phyloP scores from a whole-genome alignment of 352 stramenopile species.

The Phytophthora cajani region DNA sequence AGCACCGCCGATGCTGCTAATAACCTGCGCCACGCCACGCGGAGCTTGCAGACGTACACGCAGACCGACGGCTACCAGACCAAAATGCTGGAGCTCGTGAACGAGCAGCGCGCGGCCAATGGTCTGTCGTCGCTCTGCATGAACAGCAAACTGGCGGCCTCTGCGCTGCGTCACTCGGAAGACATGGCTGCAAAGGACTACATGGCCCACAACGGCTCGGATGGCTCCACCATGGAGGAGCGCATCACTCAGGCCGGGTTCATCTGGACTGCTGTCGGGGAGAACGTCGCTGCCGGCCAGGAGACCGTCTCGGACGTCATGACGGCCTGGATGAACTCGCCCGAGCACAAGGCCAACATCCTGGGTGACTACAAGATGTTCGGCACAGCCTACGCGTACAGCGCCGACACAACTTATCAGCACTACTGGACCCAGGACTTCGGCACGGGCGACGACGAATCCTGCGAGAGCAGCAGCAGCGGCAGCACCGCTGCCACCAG shows the following conservation, averaged over 20 bases:
- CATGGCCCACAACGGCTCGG: conserved; percentile 54
- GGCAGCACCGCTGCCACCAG: conserved; percentile 24
- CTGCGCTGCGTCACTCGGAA: conserved; percentile 24
- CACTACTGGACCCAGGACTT: conserved; percentile 67
- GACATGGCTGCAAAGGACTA: conserved; percentile 49
- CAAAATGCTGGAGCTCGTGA: conserved; percentile 38
- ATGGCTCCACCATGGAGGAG: conserved; percentile 44
- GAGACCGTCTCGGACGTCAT: conserved; percentile 48
- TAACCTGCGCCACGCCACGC: conserved; percentile 19
- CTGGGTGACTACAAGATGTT: conserved; percentile 41
- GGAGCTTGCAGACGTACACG: conserved; percentile 30
- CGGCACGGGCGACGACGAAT: conserved; percentile 32
- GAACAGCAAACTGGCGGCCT: conserved; percentile 39
- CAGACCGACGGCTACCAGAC: conserved; percentile 28
- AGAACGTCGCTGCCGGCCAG: conserved; percentile 60
- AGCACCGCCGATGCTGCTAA: conserved; percentile 6
- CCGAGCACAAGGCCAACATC: conserved; percentile 53
- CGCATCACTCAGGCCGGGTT: conserved; percentile 56
- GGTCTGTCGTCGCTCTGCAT: conserved; percentile 40
- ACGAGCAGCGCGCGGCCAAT: conserved; percentile 44
- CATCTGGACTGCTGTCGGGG: conserved; percentile 49
- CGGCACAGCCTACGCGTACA: conserved; percentile 36
- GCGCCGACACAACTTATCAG: conserved; percentile 37
- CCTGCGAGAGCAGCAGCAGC: conserved; percentile 25
- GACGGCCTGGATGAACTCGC: conserved; percentile 60